phyloP scores from a whole-genome alignment of 768 basidiomycete genomes.

The Boletellus sp. region DNA sequence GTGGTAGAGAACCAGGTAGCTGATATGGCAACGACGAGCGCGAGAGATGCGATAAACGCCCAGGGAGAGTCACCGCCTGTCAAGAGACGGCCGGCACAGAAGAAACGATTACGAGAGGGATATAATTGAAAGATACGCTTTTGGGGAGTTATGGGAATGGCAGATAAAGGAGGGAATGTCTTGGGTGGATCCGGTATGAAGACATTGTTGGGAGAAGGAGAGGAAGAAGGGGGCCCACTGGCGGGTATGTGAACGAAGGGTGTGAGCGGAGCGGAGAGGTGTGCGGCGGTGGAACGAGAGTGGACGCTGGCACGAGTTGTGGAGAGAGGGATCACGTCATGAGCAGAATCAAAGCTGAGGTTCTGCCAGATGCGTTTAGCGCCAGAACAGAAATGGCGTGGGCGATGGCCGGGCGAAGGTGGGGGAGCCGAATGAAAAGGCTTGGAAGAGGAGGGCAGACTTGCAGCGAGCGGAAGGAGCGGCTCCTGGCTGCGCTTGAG shows the following conservation, averaged over 20 bases:
- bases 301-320: background rate
- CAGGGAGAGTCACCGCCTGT: slow-evolving; percentile 84
- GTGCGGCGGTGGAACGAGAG: slow-evolving; percentile 13
- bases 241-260: slow-evolving; percentile 28
- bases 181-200: slow-evolving; percentile 31
- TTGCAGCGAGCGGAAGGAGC: slow-evolving; percentile 49
- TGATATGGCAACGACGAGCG: slow-evolving; percentile 60
- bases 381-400: slow-evolving; percentile 29
- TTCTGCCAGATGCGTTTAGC: slow-evolving; percentile 58
- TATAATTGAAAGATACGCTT: slow-evolving; percentile 60
- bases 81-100: slow-evolving; percentile 65
- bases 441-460: background rate
- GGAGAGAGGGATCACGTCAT: slow-evolving; percentile 22
- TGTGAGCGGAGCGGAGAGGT: slow-evolving; percentile 1
- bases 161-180: slow-evolving; percentile 32
- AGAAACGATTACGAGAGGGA: slow-evolving; percentile 74
- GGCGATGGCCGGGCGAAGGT: background rate
- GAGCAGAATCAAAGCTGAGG: slow-evolving; percentile 49
- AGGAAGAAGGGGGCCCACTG: slow-evolving; percentile 18
- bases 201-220: slow-evolving; percentile 26
- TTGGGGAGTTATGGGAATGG: slow-evolving; percentile 30
- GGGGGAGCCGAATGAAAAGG: background rate
- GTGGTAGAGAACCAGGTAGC: slow-evolving; percentile 88
- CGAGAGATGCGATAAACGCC: slow-evolving; percentile 70
- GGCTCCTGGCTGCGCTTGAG: slow-evolving; percentile 71